Percentiles rank a stretch among this genome's conserved stretches.
phyloP scores from a whole-genome alignment of 306 rosid genomes.

The Cucumis hystrix region DNA sequence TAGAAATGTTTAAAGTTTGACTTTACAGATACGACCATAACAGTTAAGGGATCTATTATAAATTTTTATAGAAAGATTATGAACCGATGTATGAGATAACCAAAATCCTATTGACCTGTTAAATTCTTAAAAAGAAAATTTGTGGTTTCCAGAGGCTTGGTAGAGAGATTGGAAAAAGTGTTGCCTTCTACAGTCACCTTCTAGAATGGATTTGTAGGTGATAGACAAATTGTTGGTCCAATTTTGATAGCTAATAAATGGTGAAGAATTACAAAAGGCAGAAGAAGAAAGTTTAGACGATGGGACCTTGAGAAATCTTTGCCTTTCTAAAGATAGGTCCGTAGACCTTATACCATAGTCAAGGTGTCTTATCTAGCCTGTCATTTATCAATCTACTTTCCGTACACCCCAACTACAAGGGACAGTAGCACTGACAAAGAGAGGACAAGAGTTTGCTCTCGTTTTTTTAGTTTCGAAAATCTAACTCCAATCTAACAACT shows the following conservation, averaged over 20 bases:
- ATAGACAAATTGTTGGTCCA: neutral
- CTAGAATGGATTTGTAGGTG: neutral
- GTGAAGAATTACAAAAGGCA: neutral
- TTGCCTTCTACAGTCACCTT: neutral
- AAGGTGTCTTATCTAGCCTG: neutral
- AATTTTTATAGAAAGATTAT: too few relatives aligned
- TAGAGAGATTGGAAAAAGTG: neutral
- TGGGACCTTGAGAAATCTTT: neutral
- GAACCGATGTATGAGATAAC: neutral
- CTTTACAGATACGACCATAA: neutral
- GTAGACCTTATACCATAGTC: neutral
- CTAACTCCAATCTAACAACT: neutral
- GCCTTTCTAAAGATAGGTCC: neutral
- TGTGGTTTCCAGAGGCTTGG: neutral
- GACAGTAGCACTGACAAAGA: neutral
- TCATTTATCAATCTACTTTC: neutral
- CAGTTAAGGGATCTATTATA: neutral
- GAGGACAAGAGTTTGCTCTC: neutral
- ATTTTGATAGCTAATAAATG: neutral
- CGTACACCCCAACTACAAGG: neutral
- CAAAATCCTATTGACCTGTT: neutral
- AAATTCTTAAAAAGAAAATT: neutral
- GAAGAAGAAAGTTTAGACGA: neutral
- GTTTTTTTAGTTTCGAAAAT: neutral
- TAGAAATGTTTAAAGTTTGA: neutral